Percentiles rank a stretch among this genome's conserved stretches.
These are phyloP conservation scores for Boletellus ananas DNA, from an alignment of 768 basidiomycete genomes.

Conservation along the genomic window DNA sequence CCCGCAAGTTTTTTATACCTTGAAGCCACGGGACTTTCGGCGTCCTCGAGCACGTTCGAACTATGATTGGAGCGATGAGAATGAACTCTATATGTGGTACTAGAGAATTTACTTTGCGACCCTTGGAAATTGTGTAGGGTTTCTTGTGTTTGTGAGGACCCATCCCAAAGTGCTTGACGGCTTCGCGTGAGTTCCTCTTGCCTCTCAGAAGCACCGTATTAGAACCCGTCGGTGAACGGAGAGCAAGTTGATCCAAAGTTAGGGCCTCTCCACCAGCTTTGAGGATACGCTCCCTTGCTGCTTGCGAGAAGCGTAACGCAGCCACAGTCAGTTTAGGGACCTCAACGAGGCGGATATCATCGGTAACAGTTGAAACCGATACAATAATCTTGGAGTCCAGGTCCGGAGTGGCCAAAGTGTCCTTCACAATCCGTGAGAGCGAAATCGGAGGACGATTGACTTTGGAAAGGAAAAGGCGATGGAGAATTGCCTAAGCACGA, in stretches of 20 bases:
- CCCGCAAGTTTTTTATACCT: conserved; percentile 61
- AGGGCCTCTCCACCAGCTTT: conserved; percentile 93
- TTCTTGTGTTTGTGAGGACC: conserved; percentile 99
- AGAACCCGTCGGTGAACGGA: conserved; percentile 89
- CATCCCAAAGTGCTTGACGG: conserved; percentile 98
- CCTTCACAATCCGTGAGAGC: conserved; percentile 86
- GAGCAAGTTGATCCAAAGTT: conserved; percentile 95
- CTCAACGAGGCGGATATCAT: conserved; percentile 83
- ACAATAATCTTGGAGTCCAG: conserved; percentile 82
- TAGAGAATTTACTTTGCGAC: conserved; percentile 69
- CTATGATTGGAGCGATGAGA: conserved; percentile 32
- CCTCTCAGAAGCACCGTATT: conserved; percentile 95
- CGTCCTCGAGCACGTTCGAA: conserved; percentile 99
- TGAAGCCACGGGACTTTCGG: conserved; percentile 97
- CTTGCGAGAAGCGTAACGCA: conserved; percentile 90
- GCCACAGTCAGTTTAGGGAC: conserved; percentile 92
- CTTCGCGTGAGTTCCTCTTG: conserved; percentile 89
- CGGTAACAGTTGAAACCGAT: conserved; percentile 87
- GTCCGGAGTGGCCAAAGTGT: conserved; percentile 65
- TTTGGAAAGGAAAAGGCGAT: conserved; percentile 95
- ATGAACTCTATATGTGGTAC: no score
- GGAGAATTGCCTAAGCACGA: conserved; percentile 74
- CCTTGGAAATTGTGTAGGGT: conserved; percentile 93
- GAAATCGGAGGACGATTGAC: conserved; percentile 96
- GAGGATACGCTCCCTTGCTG: conserved; percentile 91